Base-by-base conservation (phyloP, 192 early-diverging fungal genomes). In the Coemansia sp. region DNA sequence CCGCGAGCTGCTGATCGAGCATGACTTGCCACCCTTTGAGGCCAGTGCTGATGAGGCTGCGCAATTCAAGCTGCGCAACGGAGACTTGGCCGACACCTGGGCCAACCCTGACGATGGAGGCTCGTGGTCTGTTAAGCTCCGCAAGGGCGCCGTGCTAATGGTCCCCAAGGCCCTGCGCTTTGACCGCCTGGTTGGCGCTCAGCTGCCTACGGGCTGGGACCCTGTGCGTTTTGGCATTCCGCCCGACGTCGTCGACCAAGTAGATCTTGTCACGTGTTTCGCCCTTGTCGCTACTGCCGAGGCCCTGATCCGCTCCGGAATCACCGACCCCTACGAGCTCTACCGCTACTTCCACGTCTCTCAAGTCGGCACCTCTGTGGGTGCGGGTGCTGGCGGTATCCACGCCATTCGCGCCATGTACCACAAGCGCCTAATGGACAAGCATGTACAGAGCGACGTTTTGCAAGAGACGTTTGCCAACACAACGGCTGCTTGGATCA, bases 241-340 rank as follows among this genome's bases (percentile, higher is more conserved):
- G 56, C 85, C 88, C 62, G 95, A 96, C 58, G 93, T 98, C 49
- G 87, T 93, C 55, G 76, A 86, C 53, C 96, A 98, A 83, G 94
- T 98, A 32, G 96, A 98, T 74, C 88, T 83, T 18, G 91, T 95
- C 64, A 96, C 96, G 4, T 88, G 94, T 50, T 98, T 91, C 79
- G 89, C 90, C 49, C 69, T 98, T 35, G 88, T 96, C 29, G 88
- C 94, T 27, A 95, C 96, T 29, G 93, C 93, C 18, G 96, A 98
- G 82, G 93, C 96, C 3, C 83, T 98, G 61, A 84, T 95, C 45
- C 86, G 92, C 47, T 88, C 92, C 44, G 96, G 96, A 77, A 89
- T 98, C 64, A 94, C 94, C 27, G 96, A 98, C 69, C 94, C 96
- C 9, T 98, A 98, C 86, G 96, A 98, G 84, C 92, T 98, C 82